Conservation (phyloP, 352 stramenopile genomes). For the Pythium oligandrum region DNA sequence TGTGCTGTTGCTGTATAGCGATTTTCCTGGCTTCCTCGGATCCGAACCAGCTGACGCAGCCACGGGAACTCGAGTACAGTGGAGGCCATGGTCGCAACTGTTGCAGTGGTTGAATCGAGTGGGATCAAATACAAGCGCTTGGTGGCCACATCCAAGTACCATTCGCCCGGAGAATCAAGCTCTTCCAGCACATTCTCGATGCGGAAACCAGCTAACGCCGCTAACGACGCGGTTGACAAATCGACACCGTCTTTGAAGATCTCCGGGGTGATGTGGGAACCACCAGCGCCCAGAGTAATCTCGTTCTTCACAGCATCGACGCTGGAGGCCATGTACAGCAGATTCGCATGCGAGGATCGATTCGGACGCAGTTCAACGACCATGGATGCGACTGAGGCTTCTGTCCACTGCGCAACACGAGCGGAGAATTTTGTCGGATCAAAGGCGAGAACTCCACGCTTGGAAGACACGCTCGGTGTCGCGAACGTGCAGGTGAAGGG, state of each 20-base stretch:
- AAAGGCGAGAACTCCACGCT: slow-evolving; percentile 19
- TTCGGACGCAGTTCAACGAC: slow-evolving; percentile 37
- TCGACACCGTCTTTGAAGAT: slow-evolving; percentile 29
- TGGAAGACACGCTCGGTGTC: slow-evolving; percentile 1
- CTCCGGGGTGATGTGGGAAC: slow-evolving; percentile 39
- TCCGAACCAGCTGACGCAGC: slow-evolving; percentile 56
- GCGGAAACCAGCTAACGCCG: slow-evolving; percentile 27
- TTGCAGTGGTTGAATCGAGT: slow-evolving; percentile 18
- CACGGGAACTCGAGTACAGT: slow-evolving; percentile 46
- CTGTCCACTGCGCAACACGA: slow-evolving; percentile 36
- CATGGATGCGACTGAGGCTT: not conserved
- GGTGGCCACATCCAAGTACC: slow-evolving; percentile 55
- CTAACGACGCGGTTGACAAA: slow-evolving; percentile 4
- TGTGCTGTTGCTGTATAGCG: slow-evolving; percentile 34
- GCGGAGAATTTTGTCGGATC: slow-evolving; percentile 35
- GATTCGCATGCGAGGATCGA: slow-evolving; percentile 21
- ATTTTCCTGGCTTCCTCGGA: slow-evolving; percentile 55
- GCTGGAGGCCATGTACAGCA: slow-evolving; percentile 33
- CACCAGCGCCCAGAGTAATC: slow-evolving; percentile 41
- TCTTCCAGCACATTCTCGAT: slow-evolving; percentile 65
- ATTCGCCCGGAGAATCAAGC: slow-evolving; percentile 55
- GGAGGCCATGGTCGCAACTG: slow-evolving; percentile 17
- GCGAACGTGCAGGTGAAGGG: slow-evolving; percentile 36
- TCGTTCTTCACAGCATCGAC: slow-evolving; percentile 18
- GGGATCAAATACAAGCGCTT: slow-evolving; percentile 60